Evolutionary conservation across 345 rosid species (phyloP).

Genomic region (Crucihimalaya himalaica): DNA sequence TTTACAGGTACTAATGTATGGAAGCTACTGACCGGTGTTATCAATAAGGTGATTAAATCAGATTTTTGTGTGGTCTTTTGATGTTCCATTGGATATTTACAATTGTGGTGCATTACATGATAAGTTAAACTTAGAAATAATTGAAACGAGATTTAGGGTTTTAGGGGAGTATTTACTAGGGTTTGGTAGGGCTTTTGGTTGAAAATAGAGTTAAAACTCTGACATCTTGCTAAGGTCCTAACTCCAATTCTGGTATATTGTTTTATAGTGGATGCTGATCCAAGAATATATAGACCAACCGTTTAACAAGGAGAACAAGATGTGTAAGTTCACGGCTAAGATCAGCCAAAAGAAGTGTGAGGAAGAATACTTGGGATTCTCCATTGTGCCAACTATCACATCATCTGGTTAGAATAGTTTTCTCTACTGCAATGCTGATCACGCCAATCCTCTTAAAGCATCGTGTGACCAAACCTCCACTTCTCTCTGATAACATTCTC

Average conservation of each 20-base stretch:
- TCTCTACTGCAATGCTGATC: slow-evolving; percentile 55
- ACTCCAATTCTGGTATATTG: background rate
- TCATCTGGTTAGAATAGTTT: slow-evolving; percentile 50
- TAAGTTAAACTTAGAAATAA: too few relatives aligned
- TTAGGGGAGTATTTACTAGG: too few relatives aligned
- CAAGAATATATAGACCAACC: slow-evolving; percentile 67
- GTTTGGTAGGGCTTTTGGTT: background rate
- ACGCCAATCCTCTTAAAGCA: slow-evolving; percentile 13
- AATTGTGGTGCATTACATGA: too few relatives aligned
- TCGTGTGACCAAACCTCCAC: slow-evolving; percentile 22
- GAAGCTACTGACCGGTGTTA: slow-evolving; percentile 83
- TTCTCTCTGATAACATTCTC: slow-evolving; percentile 21
- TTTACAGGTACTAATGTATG: slow-evolving; percentile 61
- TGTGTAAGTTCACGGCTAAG: slow-evolving; percentile 52
- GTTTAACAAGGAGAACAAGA: slow-evolving; percentile 42
- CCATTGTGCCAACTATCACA: slow-evolving; percentile 44
- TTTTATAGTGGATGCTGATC: slow-evolving; percentile 68
- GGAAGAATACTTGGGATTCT: slow-evolving; percentile 53
- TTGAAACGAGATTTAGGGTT: too few relatives aligned
- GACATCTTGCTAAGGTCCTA: slow-evolving; percentile 65
- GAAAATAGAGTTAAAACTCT: slow-evolving; percentile 44
- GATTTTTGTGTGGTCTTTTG: too few relatives aligned
- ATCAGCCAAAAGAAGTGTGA: slow-evolving; percentile 57
- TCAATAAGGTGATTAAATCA: slow-evolving; percentile 50
- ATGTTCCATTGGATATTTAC: too few relatives aligned